Base-by-base conservation (phyloP, 805 yeast genomes). In the Wickerhamiella slavikovae region DNA sequence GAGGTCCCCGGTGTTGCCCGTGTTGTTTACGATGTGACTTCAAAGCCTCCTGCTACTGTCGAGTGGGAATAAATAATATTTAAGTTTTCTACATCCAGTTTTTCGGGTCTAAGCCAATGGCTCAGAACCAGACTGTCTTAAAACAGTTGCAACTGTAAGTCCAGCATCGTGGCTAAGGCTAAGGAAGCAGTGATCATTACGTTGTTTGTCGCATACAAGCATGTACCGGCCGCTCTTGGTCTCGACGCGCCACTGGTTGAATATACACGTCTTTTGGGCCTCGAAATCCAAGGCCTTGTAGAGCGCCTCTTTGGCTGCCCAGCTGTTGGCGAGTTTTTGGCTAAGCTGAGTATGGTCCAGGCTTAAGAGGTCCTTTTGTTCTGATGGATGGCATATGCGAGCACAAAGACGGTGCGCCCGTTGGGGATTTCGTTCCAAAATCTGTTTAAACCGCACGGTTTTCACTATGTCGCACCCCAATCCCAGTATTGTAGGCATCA, bases 21-120 rank as follows among this genome's bases (percentile, higher is more conserved):
- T 60, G 99, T 89, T 38, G 89, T 93, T 32, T 89, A 89, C 57
- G 99, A 89, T 56, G 83, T 89, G 54, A 89, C 98, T 36, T 82
- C 95, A 36, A 89, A 89, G 62, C 99, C 99, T 34, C 99, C 99
- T 38, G 98, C 99, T 36, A 89, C 99, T 36, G 98, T 89, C 43
- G 99, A 89, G 57, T 89, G 96, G 98, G 98, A 89, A 62, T 85
- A 73, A 47, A 34, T 33, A 10, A 25, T 11, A 14, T 16, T 29
- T 63, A 31, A n/a, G n/a, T n/a, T n/a, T n/a, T n/a, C n/a, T n/a
- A n/a, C n/a, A n/a, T n/a, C n/a, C n/a, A n/a, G n/a, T n/a, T n/a
- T n/a, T n/a, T n/a, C n/a, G n/a, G n/a, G n/a, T n/a, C n/a, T n/a
- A n/a, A n/a, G n/a, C n/a, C n/a, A n/a, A n/a, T n/a, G n/a, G n/a